phyloP scores from a whole-genome alignment of 2,329 filamentous ascomycete genomes.

The Venturia nashicola region DNA sequence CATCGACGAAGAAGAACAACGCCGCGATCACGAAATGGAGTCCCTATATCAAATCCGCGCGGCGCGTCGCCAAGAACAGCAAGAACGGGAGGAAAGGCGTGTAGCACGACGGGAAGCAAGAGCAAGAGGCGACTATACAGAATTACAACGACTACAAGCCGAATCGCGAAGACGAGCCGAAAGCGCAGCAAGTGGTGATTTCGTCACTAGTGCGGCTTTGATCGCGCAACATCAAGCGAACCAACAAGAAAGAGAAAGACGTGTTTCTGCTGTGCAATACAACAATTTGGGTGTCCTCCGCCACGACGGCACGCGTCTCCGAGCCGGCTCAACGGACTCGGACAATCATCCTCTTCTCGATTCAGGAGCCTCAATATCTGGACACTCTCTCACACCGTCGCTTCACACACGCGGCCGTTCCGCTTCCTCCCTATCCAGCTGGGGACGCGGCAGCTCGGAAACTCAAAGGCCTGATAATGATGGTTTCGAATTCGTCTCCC shows the following conservation, averaged over 20 bases:
- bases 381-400: conserved; percentile 15
- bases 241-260: conserved; percentile 50
- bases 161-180: conserved; percentile 43
- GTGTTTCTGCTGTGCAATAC: conserved; percentile 66
- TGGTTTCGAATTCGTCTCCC: conserved; percentile 31
- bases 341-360: conserved; percentile 60
- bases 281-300: conserved; percentile 63
- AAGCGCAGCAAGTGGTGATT: conserved; percentile 21
- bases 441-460: conserved; percentile 24
- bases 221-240: conserved; percentile 43
- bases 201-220: conserved; percentile 25
- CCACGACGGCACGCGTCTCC: conserved; percentile 63
- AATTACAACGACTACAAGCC: conserved; percentile 33
- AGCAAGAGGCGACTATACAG: conserved; percentile 47
- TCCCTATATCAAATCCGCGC: conserved; percentile 79
- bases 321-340: conserved; percentile 61
- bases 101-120: conserved; percentile 59
- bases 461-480: conserved; percentile 14
- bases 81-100: conserved; percentile 66
- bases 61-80: conserved; percentile 60
- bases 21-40: conserved; percentile 86
- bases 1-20: conserved; percentile 61
- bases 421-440: conserved; percentile 27
- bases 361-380: conserved; percentile 52
- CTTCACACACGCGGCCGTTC: conserved; percentile 31